Base-by-base conservation (phyloP, 2,329 filamentous ascomycete genomes). In the Cytospora mali region DNA sequence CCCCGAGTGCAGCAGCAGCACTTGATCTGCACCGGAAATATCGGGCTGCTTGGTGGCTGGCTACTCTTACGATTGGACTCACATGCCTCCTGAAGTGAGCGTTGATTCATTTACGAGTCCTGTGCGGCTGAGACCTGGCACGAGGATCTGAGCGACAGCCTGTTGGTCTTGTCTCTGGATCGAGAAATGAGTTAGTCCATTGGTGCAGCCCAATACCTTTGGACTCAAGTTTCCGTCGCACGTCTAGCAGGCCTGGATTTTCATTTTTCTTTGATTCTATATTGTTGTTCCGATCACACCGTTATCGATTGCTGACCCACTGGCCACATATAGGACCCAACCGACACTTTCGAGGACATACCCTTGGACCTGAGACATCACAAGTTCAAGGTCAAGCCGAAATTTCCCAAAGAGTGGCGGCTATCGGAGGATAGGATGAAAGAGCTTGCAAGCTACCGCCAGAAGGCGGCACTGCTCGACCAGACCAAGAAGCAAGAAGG, bases 351-450 rank as follows among this genome's bases (percentile, higher is more conserved):
- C 71, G 88, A 88, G 68, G 95, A 99, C 74, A 78, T 99, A 31
- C 94, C 95, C 2, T 83, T 98, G 55, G 93, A 99, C 73, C 88
- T 92, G 64, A 84, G 95, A 70, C 94, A 98, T 76, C 88, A 94
- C 79, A 88, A 84, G 71, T 81, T 84, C 66, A 90, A 89, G 79
- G 75, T 75, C 49, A 85, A 85, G 73, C 81, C 85, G 60, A 83
- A 81, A 67, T 98, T 97, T 76, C 95, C 95, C 2, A 83, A 86
- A 69, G 85, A 88, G 68, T 99, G 95, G 95, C 85, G 84, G 64
- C 78, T 99, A 82, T 93, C 90, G 2, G 77, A 85, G 53, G 81
- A 90, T 76, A 83, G 92, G 66, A 84, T 82, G 72, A 73, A 79
- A 71, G 82, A 90, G 75, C 79, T 97, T 56, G 83, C 86, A n/a